Evolutionary conservation across 345 rosid species (phyloP).

Genomic region (Microthlaspi erraticum): DNA sequence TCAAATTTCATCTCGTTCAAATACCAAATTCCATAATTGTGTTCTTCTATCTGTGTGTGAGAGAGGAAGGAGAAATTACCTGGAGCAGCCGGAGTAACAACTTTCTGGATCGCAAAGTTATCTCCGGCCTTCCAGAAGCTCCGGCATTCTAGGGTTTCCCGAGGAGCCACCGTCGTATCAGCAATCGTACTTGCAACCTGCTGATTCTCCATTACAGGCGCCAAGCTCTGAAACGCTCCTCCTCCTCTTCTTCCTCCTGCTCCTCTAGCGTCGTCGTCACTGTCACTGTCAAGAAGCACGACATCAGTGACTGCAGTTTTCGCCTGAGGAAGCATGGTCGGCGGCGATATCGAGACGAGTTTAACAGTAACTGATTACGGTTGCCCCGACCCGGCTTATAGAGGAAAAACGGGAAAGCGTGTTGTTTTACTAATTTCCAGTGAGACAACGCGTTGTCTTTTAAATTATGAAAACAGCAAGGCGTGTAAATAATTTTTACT

Average conservation of each 20-base stretch:
- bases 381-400: conserved; percentile 6
- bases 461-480: conserved; percentile 3
- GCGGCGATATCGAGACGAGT: neutral
- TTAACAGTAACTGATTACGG: neutral
- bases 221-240: conserved; percentile 11
- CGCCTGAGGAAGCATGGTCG: conserved; percentile 47
- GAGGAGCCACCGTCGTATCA: conserved; percentile 33
- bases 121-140: conserved; percentile 94
- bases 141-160: conserved; percentile 54
- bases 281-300: conserved; percentile 53
- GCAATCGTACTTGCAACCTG: conserved; percentile 22
- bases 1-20: conserved; percentile 16
- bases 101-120: conserved; percentile 45
- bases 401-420: conserved; percentile 3
- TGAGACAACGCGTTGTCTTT: conserved; percentile 4
- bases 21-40: neutral
- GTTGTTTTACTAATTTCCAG: neutral
- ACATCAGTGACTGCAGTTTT: conserved; percentile 33
- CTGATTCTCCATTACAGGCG: conserved; percentile 28
- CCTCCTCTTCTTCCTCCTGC: neutral
- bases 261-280: conserved; percentile 53
- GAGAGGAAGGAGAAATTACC: conserved; percentile 1
- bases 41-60: neutral
- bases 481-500: too few relatives aligned
- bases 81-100: conserved; percentile 17